Base-by-base conservation (phyloP, 768 basidiomycete species). In the Peribolospora kevripleyi region DNA sequence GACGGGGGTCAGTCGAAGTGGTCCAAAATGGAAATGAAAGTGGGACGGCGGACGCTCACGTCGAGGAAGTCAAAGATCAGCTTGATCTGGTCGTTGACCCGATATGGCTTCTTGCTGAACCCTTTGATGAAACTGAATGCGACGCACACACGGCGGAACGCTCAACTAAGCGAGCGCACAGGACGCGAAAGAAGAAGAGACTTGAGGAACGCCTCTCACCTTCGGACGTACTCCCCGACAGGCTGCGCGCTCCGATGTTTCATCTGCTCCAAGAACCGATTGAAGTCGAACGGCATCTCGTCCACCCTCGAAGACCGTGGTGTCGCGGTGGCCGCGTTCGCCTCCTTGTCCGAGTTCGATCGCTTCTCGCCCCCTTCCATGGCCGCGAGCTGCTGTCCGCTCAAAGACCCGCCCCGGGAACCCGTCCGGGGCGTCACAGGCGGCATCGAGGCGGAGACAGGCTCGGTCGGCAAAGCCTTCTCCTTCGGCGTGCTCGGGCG, bases 201-300 rank as follows among this genome's bases (percentile, higher is more conserved):
- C 25, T 48, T 48, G 39, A 43, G 46, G n/a, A n/a, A 25, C 42
- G 41, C 49, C 47, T 76, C 84, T 60, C 68, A 90, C 90, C 87
- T 93, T 71, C 86, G 77, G 52, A 98, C 74, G 70, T 90, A 97
- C 68, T 86, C 86, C 39, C 84, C 85, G 25, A 97, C 82, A 5
- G 88, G 84, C 54, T 98, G 93, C 2, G 91, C 87, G 51, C 75
- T 71, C 63, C 78, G 80, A 46, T 73, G 69, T 69, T 91, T 84
- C 77, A 98, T 86, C 68, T 98, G 88, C 66, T 90, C 86, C 59
- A 97, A 68, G 67, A 98, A 98, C 50, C 73, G 78, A 64, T 91
- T 87, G 65, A 95, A 97, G 68, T 97, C 91, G 61, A 95, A 97
- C 47, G 56, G 25, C 8, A 55, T 38, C 14, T 53, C 59, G 13